phyloP scores from a whole-genome alignment of 495 filamentous ascomycete species.

The Durotheca rogersii region DNA sequence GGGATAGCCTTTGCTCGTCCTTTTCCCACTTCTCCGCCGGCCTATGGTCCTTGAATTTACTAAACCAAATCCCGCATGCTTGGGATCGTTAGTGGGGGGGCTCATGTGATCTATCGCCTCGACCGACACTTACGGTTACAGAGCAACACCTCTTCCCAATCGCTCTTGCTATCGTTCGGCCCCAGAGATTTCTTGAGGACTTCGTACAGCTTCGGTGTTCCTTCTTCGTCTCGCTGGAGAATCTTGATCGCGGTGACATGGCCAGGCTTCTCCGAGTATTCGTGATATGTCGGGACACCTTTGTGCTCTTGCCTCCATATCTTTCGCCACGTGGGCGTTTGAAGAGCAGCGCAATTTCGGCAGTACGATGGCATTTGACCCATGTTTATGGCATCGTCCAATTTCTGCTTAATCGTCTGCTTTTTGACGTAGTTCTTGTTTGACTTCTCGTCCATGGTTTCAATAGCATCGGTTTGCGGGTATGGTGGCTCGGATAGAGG shows the following conservation, averaged over 20 bases:
- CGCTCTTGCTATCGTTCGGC: constrained; percentile 56
- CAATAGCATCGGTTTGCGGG: constrained; percentile 37
- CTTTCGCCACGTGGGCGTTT: constrained; percentile 93
- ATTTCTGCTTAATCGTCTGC: constrained; percentile 60
- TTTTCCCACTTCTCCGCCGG: constrained; percentile 82
- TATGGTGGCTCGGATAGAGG: constrained; percentile 44
- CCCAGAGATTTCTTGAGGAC: constrained; percentile 75
- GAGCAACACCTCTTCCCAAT: constrained; percentile 68
- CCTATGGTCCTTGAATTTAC: constrained; percentile 80
- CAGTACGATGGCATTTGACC: constrained; percentile 84
- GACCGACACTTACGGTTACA: constrained; percentile 75
- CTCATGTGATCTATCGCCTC: neutral
- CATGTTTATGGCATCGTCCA: constrained; percentile 64
- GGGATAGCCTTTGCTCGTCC: constrained; percentile 51
- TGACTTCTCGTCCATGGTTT: constrained; percentile 30
- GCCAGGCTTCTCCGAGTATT: constrained; percentile 66
- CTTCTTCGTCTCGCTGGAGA: constrained; percentile 60
- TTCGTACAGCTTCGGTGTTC: constrained; percentile 61
- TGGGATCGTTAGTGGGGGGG: constrained; percentile 7
- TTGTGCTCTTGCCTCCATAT: constrained; percentile 70
- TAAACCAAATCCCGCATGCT: constrained; percentile 92
- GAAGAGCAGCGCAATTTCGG: constrained; percentile 88
- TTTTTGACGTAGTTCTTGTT: constrained; percentile 58
- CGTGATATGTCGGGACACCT: constrained; percentile 62
- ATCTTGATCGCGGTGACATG: constrained; percentile 63